These are phyloP conservation scores for Fusarium sp. DNA, from an alignment of 2,329 filamentous ascomycete species.

Conservation along the genomic window DNA sequence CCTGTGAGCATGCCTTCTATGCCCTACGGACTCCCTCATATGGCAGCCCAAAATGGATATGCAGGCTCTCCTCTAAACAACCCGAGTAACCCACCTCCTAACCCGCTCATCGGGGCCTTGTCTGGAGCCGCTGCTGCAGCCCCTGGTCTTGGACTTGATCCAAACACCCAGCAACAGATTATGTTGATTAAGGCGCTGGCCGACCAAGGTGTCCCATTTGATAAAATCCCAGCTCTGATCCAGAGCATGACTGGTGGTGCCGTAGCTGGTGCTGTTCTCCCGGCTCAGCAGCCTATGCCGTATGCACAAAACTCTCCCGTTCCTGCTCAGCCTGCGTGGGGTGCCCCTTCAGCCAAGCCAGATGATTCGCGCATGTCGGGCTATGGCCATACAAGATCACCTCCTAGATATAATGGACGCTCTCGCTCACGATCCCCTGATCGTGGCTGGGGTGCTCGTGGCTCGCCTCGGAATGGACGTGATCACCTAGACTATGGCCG, in stretches of 20 bases:
- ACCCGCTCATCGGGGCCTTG: conserved; percentile 50
- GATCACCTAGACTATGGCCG: conserved; percentile 81
- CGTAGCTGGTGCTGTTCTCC: conserved; percentile 49
- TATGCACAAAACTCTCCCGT: conserved; percentile 59
- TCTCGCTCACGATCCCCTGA: conserved; percentile 85
- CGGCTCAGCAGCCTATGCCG: conserved; percentile 48
- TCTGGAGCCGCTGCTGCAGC: conserved; percentile 49
- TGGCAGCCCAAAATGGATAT: conserved; percentile 53
- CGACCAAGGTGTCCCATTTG: conserved; percentile 79
- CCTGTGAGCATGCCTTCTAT: conserved; percentile 70
- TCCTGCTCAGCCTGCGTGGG: conserved; percentile 51
- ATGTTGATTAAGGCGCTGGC: conserved; percentile 80
- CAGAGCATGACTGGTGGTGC: conserved; percentile 61
- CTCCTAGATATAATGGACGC: conserved; percentile 67
- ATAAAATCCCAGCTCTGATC: conserved; percentile 76
- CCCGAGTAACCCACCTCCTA: conserved; percentile 47
- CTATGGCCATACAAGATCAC: conserved; percentile 72
- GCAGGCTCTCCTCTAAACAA: conserved; percentile 45
- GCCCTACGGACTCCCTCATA: conserved; percentile 55
- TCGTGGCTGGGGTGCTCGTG: conserved; percentile 75
- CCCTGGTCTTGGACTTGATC: conserved; percentile 57
- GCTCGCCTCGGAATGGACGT: conserved; percentile 71
- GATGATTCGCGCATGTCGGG: conserved; percentile 67
- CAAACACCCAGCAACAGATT: conserved; percentile 76
- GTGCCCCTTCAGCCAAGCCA: conserved; percentile 45